These are phyloP conservation scores for Talaromyces proteolyticus DNA, from an alignment of 495 filamentous ascomycete species.

Conservation along the genomic window DNA sequence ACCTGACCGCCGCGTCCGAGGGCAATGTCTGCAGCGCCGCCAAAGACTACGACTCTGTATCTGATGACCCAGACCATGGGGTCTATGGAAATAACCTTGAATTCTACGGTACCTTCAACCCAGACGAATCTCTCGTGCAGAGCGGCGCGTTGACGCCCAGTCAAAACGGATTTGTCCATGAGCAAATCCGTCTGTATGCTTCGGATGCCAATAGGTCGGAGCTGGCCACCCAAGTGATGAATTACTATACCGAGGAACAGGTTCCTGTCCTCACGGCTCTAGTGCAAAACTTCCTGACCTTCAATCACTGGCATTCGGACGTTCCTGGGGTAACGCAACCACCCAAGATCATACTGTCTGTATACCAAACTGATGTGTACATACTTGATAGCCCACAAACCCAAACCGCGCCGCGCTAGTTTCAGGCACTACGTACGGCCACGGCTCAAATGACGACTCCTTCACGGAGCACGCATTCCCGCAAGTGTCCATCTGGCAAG, in stretches of 20 bases:
- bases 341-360: background rate
- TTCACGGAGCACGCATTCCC: conserved; percentile 31
- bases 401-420: conserved; percentile 40
- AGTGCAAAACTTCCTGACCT: conserved; percentile 44
- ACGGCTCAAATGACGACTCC: conserved; percentile 36
- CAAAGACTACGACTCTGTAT: conserved; percentile 35
- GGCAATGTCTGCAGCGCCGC: conserved; percentile 31
- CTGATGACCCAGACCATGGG: conserved; percentile 43
- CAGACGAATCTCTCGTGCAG: conserved; percentile 30
- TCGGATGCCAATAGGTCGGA: conserved; percentile 23
- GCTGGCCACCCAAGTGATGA: conserved; percentile 38
- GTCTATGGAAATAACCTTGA: conserved; percentile 46
- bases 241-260: conserved; percentile 46
- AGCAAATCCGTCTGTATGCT: conserved; percentile 33
- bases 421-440: conserved; percentile 42
- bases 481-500: conserved; percentile 41
- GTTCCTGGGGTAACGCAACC: conserved; percentile 30
- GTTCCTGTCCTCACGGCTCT: conserved; percentile 39
- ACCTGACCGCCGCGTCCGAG: conserved; percentile 10
- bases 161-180: conserved; percentile 43
- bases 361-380: background rate
- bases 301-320: conserved; percentile 47
- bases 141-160: conserved; percentile 20
- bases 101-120: conserved; percentile 38
- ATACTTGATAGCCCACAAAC: conserved; percentile 23